Evolutionary conservation across 352 stramenopile genomes (phyloP), one percentile per base, ranked within the genome.

Genomic region (Chrysophaeum taylorii): DNA sequence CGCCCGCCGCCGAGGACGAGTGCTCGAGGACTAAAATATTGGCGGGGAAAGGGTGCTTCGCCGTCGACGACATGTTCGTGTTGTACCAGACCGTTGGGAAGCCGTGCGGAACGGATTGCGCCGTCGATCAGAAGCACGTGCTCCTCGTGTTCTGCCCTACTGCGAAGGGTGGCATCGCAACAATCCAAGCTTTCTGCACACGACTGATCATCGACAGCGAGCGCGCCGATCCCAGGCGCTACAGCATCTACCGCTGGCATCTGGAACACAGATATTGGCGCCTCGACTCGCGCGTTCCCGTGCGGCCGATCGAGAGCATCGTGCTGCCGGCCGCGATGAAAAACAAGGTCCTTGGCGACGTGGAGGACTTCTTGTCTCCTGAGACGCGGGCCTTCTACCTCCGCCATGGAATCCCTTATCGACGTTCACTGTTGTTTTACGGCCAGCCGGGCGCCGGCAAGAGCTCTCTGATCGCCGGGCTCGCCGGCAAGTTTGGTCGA

Each of bases 371-470:
- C 53, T 29, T 70, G n/a, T 39, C 18, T 42, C 21, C 50, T 4
- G 63, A 70, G 29, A 70, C 35, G 38, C 50, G 53, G 36, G 39
- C 35, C 15, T 70, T 70, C 41, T 70, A 70, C 43, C 29, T 42
- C n/a, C 27, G 25, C n/a, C 63, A 70, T 36, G 63, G 63, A n/a
- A 54, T 70, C 25, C 63, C 63, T 12, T 70, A 70, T 42, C 50
- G 53, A 15, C 63, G 63, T 2, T 70, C 63, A 27, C 60, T 60
- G 29, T 35, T 73, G 7, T 73, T 73, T 25, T 37, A 68, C 33
- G 69, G 53, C 69, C 42, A 62, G 23, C 69, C 69, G 9, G 69
- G 69, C 35, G 52, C 69, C 23, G 69, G 69, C n/a, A 73, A 73
- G 69, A 73, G 52, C 38, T 68, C 69, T 2, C 57, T 73, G 38